These are phyloP conservation scores for Coemansia aciculifera DNA, from an alignment of 192 early-diverging fungal species.

Conservation along the genomic window DNA sequence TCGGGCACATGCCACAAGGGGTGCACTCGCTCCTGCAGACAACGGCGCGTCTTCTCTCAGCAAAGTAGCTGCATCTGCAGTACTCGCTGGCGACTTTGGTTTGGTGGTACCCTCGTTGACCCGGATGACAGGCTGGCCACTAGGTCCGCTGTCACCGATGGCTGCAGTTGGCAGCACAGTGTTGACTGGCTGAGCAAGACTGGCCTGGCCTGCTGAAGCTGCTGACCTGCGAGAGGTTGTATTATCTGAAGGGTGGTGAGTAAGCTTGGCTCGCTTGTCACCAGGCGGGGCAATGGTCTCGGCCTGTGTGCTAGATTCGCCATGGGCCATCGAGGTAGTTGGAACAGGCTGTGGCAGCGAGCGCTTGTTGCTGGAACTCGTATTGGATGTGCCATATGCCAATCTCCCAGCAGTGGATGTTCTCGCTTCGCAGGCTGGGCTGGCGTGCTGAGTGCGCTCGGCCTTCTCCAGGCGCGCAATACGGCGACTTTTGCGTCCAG, in stretches of 20 bases:
- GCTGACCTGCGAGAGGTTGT: not conserved
- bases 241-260: not conserved
- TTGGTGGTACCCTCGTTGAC: not conserved
- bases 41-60: not conserved
- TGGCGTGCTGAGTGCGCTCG: slow-evolving; percentile 14
- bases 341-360: not conserved
- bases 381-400: not conserved
- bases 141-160: not conserved
- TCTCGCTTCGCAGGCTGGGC: not conserved
- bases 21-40: not conserved
- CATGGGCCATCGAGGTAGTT: not conserved
- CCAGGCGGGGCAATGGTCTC: not conserved
- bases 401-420: not conserved
- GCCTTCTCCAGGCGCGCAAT: slow-evolving; percentile 73
- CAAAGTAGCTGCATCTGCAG: not conserved
- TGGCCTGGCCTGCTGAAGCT: not conserved
- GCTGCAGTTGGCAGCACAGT: not conserved
- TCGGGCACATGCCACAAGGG: not conserved
- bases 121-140: not conserved
- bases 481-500: slow-evolving; percentile 71
- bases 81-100: not conserved
- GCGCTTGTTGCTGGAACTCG: slow-evolving; percentile 13
- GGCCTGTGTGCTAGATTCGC: not conserved
- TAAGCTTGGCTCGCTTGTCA: slow-evolving; percentile 15
- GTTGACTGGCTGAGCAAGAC: not conserved